A percentile compares a stretch with the other conserved stretches of the same genome.
phyloP scores from a whole-genome alignment of 2,329 filamentous ascomycete genomes.

The Trichoderma endophyticum region DNA sequence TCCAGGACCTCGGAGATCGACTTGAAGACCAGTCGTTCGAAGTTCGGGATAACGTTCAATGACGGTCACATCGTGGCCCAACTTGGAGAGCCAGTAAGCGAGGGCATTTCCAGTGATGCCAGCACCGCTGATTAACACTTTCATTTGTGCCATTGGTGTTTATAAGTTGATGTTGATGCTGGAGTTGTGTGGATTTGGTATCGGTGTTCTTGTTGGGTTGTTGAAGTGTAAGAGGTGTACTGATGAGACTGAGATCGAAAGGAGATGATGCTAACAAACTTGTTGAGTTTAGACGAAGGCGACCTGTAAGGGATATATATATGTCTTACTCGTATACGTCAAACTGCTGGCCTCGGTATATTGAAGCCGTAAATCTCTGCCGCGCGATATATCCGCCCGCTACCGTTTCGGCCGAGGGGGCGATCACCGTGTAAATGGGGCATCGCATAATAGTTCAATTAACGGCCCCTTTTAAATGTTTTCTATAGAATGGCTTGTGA shows the following conservation, averaged over 20 bases:
- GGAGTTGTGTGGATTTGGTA: too few species aligned
- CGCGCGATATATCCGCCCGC: not conserved
- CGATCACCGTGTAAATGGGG: not conserved
- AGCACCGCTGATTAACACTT: conserved; percentile 25
- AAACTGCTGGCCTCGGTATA: not conserved
- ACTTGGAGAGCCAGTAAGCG: conserved; percentile 31
- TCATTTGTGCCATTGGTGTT: conserved; percentile 3
- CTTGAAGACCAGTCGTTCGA: conserved; percentile 40
- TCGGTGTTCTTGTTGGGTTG: not conserved
- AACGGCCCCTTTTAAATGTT: not conserved
- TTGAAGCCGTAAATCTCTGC: not conserved
- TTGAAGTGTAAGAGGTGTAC: not conserved
- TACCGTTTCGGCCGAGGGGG: not conserved
- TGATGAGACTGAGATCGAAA: too few species aligned
- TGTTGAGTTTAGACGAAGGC: too few species aligned
- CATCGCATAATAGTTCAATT: not conserved
- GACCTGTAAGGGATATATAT: not conserved
- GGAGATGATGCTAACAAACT: not conserved
- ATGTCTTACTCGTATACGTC: not conserved
- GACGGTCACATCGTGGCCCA: conserved; percentile 36
- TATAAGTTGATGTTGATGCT: conserved; percentile 22
- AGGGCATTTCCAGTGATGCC: conserved; percentile 33
- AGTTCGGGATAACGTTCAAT: conserved; percentile 35
- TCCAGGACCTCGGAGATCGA: conserved; percentile 45
- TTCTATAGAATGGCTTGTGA: not conserved